These are phyloP conservation scores for Penicillium verhagenii DNA, from an alignment of 495 filamentous ascomycete species.

Conservation along the genomic window DNA sequence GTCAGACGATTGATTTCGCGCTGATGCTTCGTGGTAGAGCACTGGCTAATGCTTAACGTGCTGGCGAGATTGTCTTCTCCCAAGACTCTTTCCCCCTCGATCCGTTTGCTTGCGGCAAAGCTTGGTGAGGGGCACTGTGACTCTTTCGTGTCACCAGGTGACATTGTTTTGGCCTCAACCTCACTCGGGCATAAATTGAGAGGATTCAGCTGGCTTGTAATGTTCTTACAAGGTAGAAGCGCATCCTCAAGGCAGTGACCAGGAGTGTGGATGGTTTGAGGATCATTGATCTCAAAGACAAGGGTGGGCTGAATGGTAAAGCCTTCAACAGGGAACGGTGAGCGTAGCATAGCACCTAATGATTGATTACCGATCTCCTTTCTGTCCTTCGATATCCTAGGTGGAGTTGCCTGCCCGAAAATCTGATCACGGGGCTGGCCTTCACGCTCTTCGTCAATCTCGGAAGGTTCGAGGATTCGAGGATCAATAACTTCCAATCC, in stretches of 20 bases:
- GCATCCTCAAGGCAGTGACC: neutral
- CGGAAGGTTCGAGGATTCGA: constrained; percentile 8
- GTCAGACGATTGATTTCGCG: neutral
- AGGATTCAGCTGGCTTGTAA: constrained; percentile 8
- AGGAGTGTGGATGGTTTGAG: neutral
- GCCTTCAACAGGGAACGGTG: neutral
- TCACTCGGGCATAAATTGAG: neutral
- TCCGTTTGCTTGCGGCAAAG: constrained; percentile 3
- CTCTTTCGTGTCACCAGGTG: neutral
- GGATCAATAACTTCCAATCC: constrained; percentile 17
- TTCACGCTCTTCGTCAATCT: neutral
- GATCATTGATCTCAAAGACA: neutral
- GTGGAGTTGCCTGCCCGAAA: too few relatives aligned
- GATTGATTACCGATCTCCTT: neutral
- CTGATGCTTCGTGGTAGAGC: neutral
- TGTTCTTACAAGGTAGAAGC: neutral
- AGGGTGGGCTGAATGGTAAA: neutral
- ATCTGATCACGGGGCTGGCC: constrained; percentile 2
- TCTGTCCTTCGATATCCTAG: too few relatives aligned
- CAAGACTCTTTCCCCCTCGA: constrained; percentile 2
- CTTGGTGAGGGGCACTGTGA: neutral
- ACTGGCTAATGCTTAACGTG: constrained; percentile 3
- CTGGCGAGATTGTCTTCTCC: neutral
- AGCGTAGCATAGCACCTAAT: neutral
- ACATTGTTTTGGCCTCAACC: constrained; percentile 1